Base-by-base conservation (phyloP, 2,329 filamentous ascomycete species). In the Zasmidium angulare region DNA sequence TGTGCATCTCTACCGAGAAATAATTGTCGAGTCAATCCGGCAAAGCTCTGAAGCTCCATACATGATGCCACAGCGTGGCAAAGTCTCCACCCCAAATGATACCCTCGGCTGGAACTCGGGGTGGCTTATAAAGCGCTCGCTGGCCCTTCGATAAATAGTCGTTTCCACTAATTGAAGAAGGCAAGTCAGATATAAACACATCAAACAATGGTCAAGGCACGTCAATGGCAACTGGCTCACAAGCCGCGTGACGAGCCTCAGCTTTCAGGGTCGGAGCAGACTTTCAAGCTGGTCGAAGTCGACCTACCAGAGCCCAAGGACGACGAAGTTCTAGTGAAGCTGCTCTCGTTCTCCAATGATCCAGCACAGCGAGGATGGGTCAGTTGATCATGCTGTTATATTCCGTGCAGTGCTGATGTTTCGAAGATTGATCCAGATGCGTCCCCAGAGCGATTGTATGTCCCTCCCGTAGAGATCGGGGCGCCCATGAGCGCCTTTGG, bases 191-290 rank as follows among this genome's bases (percentile, higher is more conserved):
- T 24, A 11, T 2, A 24, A 49, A 51, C 21, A 4, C 20, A 23
- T 46, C 50, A 58, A 89, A n/a, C 0, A 89, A 93, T 73, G 92
- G 93, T 62, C 21, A 60, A 62, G 55, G 76, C 76, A 36, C 71
- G 71, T 24, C 75, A 79, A 74, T 80, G 77, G 78, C 68, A 78
- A 59, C 70, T 81, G 48, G 65, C 71, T 47, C 74, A 77, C 63
- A 74, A 76, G 50, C 77, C 78, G 7, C 66, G 66, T 49, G 69
- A 67, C 31, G 66, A 74, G 53, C 73, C 75, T 17, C 65, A 74
- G 48, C 68, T 79, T 24, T 53, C 68, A 24, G 77, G 76, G 29
- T 66, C 69, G n/a, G 68, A 76, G 50, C 58, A 72, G 20, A 78
- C 76, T 49, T 79, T 78, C 70, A 73, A 70, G 47, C 72, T 79